Evolutionary conservation across 495 filamentous ascomycete species (phyloP), one percentile per base, ranked within the genome.

Genomic region (Podospora comata): DNA sequence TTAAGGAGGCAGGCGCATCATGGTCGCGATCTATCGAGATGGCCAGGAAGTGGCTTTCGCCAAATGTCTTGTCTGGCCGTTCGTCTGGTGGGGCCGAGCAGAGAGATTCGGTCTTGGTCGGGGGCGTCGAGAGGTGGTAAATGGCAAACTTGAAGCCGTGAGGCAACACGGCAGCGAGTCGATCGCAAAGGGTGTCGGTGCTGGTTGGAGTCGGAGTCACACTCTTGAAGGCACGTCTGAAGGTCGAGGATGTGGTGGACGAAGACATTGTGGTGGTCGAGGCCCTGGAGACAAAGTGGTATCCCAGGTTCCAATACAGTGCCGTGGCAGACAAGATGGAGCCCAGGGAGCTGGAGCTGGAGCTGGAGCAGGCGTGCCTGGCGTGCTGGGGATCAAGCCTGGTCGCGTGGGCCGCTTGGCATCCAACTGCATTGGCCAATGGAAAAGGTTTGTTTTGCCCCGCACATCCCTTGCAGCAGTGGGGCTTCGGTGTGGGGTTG

Each of bases 41-140:
- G 6, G 89, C 82, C 13, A 97, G 83, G 75, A 97, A 97, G 74
- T 98, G 96, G 48, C 84, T 92, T 79, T 96, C 93, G 75, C 90
- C 90, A 69, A 91, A 95, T 0, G 96, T 98, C 72, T 79, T 82
- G 74, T 93, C 87, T 1, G 90, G 82, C 18, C 85, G 82, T 63
- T 87, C 79, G 60, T 85, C 86, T 9, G 93, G 90, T 9, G 92
- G 88, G 30, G 94, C 85, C n/a, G 89, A 87, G 76, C 89, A 97
- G 62, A 99, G 85, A 26, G 93, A 84, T 7, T 85, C 81, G 64
- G 88, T 90, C 66, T 80, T 83, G 15, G 87, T 87, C 19, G 95
- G 92, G 1, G 91, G 90, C 3, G 94, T 96, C 20, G 93, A 97
- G 70, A 97, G 79, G 81, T 98, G 94, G 78, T 96, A 88, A 72